Conservation (phyloP, 2,329 filamentous ascomycete species). For the Clonostachys sp. region DNA sequence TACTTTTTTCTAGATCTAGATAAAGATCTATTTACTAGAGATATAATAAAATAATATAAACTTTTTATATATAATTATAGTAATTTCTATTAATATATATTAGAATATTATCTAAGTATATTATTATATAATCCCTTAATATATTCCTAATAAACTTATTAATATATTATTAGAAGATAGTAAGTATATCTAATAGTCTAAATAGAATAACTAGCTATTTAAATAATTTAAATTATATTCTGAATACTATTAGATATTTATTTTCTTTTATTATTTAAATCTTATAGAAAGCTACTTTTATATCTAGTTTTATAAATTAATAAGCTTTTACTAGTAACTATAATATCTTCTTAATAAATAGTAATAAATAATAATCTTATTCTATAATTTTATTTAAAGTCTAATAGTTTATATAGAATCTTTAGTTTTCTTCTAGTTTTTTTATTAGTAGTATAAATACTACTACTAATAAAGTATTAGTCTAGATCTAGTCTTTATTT, state of each 20-base stretch:
- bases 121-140: background rate
- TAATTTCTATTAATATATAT: background rate
- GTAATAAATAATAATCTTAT: background rate
- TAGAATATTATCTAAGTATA: background rate
- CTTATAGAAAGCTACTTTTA: background rate
- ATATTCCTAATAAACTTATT: background rate
- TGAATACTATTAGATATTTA: background rate
- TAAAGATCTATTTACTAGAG: background rate
- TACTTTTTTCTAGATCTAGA: background rate
- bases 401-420: background rate
- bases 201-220: background rate
- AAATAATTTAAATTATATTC: background rate
- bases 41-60: background rate
- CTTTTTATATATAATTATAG: background rate
- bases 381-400: background rate
- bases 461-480: background rate
- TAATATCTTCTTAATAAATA: background rate
- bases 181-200: background rate
- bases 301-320: background rate
- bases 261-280: background rate
- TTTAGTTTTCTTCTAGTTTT: background rate
- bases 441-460: background rate
- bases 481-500: background rate
- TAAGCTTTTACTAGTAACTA: background rate
- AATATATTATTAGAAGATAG: background rate